A percentile compares a stretch with the other conserved stretches of the same genome.
phyloP scores from a whole-genome alignment of 2,329 filamentous ascomycete genomes.

The Cladosporium sp. region DNA sequence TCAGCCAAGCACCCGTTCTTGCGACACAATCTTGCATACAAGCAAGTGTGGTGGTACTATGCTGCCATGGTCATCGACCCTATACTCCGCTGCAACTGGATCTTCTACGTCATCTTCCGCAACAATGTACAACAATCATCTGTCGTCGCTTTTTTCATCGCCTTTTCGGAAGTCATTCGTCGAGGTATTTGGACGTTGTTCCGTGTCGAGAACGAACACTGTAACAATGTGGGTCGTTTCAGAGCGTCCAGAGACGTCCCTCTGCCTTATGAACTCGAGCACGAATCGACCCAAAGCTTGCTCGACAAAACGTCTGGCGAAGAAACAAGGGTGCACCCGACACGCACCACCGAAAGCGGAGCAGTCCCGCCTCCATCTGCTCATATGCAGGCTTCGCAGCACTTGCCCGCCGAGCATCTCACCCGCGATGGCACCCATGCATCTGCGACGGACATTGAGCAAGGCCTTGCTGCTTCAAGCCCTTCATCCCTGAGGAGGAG shows the following conservation, averaged over 20 bases:
- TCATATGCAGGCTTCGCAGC: background rate
- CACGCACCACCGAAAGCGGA: background rate
- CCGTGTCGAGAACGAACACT: constrained; percentile 96
- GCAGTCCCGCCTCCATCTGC: background rate
- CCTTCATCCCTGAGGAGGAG: constrained; percentile 13
- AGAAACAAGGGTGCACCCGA: background rate
- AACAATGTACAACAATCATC: constrained; percentile 77
- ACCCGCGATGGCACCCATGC: constrained; percentile 6
- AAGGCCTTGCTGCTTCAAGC: constrained; percentile 13
- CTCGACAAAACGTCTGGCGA: constrained; percentile 3
- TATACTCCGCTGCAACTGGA: constrained; percentile 86
- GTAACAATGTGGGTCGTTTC: constrained; percentile 82
- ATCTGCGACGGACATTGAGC: constrained; percentile 23
- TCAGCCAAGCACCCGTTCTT: constrained; percentile 57
- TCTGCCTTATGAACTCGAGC: constrained; percentile 64
- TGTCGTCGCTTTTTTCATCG: constrained; percentile 72
- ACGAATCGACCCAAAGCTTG: background rate
- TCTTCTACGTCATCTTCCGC: constrained; percentile 84
- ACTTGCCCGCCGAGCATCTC: constrained; percentile 15
- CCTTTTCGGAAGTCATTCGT: constrained; percentile 73
- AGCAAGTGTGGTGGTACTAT: constrained; percentile 75
- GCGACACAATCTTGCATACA: constrained; percentile 71
- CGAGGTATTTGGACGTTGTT: constrained; percentile 88
- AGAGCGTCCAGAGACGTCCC: constrained; percentile 85
- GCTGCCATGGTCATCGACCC: constrained; percentile 76